Evolutionary conservation across 2,329 filamentous ascomycete genomes (phyloP), one percentile per base, ranked within the genome.

Genomic region (Hymenoscyphus linearis): DNA sequence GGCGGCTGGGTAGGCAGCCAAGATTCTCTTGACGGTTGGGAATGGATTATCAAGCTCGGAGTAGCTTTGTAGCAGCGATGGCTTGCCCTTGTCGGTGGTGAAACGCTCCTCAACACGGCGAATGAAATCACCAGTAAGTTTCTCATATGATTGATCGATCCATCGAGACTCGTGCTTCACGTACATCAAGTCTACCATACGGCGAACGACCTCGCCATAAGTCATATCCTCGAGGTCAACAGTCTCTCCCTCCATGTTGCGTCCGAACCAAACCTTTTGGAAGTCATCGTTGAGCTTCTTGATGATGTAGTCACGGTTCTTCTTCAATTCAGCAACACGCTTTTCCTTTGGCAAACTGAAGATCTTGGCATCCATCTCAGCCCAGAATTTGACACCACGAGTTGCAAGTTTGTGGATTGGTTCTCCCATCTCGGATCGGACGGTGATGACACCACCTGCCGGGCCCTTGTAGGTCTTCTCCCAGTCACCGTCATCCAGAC

Each of bases 341-440:
- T 97, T 96, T 72, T 93, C 91, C 62, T 80, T 97, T 76, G 96
- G 93, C 55, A 99, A 80, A 73, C 86, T 89, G 81, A 99, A 99
- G 71, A 99, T 98, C 78, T 96, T 97, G 76, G 96, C 85, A 73
- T 99, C 95, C 92, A 99, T 96, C 78, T 99, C 96, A 56, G 92
- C 88, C 95, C 95, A 99, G 81, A 99, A 96, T 59, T 85, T 81
- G 55, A 99, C 93, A 83, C 95, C 95, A 62, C 96, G 89, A 55
- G 95, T 99, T 16, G 95, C 96, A 62, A 99, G 85, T 80, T 99
- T 99, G 81, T 99, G 95, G 65, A 99, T 99, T 5, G 95, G 96
- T 81, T 99, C 95, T 53, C 95, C 96, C 96, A 99, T 99, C 78
- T 99, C 95, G 1, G 95, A 99, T 66, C 92, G 86, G 55, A 99